phyloP scores from a whole-genome alignment of 345 rosid genomes.

The Corchorus capsularis region DNA sequence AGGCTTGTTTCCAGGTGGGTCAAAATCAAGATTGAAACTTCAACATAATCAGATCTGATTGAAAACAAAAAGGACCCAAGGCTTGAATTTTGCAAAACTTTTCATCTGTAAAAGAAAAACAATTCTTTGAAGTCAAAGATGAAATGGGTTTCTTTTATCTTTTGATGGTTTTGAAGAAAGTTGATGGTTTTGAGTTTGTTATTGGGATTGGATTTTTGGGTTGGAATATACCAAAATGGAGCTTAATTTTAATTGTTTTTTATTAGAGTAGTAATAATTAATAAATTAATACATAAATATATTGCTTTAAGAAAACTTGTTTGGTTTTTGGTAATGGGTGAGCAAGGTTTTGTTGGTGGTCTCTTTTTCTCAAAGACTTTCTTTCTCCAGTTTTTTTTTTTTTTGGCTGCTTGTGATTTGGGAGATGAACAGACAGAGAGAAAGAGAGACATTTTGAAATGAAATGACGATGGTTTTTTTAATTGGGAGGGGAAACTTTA shows the following conservation, averaged over 20 bases:
- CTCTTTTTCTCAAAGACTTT: too few species aligned
- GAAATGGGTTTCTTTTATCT: neutral
- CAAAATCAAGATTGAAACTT: constrained; percentile 1
- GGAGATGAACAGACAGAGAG: too few species aligned
- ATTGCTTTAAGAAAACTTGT: neutral
- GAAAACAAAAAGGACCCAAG: neutral
- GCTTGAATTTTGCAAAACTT: constrained; percentile 4
- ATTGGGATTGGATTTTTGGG: neutral
- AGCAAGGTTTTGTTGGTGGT: neutral
- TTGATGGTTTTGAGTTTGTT: neutral
- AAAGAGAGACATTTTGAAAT: too few species aligned
- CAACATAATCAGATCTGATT: constrained; percentile 13
- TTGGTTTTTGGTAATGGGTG: neutral
- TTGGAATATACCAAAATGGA: constrained; percentile 17
- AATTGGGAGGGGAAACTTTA: too few species aligned
- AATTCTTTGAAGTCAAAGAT: constrained; percentile 3
- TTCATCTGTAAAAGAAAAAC: neutral
- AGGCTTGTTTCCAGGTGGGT: neutral
- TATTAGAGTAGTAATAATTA: too few species aligned
- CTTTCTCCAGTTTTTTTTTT: too few species aligned
- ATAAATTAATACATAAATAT: neutral
- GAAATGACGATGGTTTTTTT: too few species aligned
- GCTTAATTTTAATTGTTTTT: neutral
- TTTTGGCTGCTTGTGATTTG: too few species aligned
- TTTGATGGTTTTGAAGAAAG: constrained; percentile 3